Evolutionary conservation across 2,329 filamentous ascomycete genomes (phyloP).

Genomic region (Epichloe brachyelytri): DNA sequence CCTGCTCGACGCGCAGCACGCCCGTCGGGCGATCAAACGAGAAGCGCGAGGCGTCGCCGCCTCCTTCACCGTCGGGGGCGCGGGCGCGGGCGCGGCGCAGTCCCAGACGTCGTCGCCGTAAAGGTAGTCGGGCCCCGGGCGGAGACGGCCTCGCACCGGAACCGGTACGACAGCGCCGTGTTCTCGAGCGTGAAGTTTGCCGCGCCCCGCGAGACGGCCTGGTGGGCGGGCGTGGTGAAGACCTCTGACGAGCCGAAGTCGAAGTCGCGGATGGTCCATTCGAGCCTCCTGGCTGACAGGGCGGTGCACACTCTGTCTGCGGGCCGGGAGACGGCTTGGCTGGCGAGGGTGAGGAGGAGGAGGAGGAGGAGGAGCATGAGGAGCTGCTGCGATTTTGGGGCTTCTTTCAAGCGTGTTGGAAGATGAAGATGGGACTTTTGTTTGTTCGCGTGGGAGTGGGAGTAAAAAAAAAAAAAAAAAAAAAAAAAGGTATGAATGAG

Average conservation of each 20-base stretch:
- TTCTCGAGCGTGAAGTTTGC: conserved; percentile 2
- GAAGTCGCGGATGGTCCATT: not conserved
- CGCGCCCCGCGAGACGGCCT: not conserved
- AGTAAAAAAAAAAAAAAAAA: too few species aligned
- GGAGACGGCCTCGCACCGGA: not conserved
- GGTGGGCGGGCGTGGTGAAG: not conserved
- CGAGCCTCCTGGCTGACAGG: not conserved
- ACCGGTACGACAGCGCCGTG: not conserved
- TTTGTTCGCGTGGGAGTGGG: too few species aligned
- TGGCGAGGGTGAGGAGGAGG: not conserved
- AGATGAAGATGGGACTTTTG: too few species aligned
- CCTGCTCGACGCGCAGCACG: not conserved
- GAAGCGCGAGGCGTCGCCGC: not conserved
- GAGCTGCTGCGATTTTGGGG: too few species aligned
- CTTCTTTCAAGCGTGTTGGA: not conserved
- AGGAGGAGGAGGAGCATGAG: too few species aligned
- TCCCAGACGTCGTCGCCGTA: not conserved
- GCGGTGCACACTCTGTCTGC: conserved; percentile 2
- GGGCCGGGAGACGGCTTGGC: not conserved
- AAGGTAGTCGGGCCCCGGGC: not conserved
- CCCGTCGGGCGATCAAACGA: not conserved
- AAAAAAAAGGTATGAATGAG: too few species aligned
- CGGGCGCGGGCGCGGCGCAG: not conserved
- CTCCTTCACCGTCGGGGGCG: too few species aligned
- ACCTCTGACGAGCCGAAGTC: not conserved